Evolutionary conservation across 2,329 filamentous ascomycete species (phyloP).

Genomic region (Metarhizium brunneum): DNA sequence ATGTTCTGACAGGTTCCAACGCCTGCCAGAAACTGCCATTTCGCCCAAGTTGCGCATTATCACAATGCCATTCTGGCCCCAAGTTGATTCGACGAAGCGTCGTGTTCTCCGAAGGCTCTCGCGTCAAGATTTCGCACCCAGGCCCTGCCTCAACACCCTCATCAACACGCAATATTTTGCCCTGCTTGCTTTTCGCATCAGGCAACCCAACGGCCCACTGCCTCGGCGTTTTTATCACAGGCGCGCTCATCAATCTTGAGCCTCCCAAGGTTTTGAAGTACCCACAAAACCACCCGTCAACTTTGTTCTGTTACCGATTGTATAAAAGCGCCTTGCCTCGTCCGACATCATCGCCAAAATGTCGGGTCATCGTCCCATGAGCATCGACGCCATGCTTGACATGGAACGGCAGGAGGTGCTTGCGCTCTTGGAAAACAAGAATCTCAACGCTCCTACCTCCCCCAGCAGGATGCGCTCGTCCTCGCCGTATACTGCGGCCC

Average conservation of each 20-base stretch:
- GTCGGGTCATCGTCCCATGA: constrained; percentile 46
- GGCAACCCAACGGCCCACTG: neutral
- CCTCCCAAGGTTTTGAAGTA: neutral
- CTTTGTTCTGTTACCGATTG: neutral
- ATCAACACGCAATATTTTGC: neutral
- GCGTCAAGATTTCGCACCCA: neutral
- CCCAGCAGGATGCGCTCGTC: constrained; percentile 33
- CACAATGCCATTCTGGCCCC: constrained; percentile 5
- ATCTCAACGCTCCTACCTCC: constrained; percentile 19
- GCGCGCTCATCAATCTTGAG: neutral
- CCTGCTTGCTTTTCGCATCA: neutral
- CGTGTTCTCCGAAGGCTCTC: constrained; percentile 1
- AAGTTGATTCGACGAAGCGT: constrained; percentile 1
- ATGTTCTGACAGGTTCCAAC: neutral
- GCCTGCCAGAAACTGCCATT: neutral
- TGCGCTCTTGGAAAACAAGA: constrained; percentile 52
- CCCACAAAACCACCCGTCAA: neutral
- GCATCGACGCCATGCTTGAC: constrained; percentile 66
- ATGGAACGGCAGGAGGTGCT: constrained; percentile 69
- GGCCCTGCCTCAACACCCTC: neutral
- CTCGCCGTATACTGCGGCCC: constrained; percentile 45
- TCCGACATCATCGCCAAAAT: constrained; percentile 14
- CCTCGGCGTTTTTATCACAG: neutral
- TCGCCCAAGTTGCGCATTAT: neutral
- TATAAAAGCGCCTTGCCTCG: neutral